Evolutionary conservation across 2,329 filamentous ascomycete species (phyloP).

Genomic region (Anisogramma anomala): DNA sequence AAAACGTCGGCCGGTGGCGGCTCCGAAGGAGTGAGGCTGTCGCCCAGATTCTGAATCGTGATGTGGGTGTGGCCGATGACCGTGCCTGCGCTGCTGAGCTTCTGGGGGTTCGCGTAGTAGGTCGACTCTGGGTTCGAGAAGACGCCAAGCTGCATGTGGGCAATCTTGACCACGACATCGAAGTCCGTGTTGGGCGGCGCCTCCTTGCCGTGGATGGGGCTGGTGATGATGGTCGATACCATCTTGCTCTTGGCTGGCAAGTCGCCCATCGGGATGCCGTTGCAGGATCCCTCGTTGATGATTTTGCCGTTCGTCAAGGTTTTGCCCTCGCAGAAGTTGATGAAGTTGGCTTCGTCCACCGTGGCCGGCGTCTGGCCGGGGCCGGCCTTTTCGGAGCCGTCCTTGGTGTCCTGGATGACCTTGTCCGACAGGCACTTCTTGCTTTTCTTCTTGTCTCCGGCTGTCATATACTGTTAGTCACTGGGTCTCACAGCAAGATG

Average conservation of each 20-base stretch:
- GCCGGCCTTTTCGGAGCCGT: slow-evolving; percentile 33
- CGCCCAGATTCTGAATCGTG: slow-evolving; percentile 45
- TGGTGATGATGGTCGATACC: slow-evolving; percentile 44
- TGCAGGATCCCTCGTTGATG: slow-evolving; percentile 48
- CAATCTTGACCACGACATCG: slow-evolving; percentile 38
- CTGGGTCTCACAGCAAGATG: too few relatives aligned
- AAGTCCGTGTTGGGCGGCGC: slow-evolving; percentile 38
- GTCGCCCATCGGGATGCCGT: slow-evolving; percentile 51
- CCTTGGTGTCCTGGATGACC: slow-evolving; percentile 26
- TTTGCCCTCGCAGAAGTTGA: slow-evolving; percentile 48
- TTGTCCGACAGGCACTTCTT: neutral
- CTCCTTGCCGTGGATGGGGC: slow-evolving; percentile 40
- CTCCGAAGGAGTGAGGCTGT: slow-evolving; percentile 35
- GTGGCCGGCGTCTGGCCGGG: slow-evolving; percentile 39
- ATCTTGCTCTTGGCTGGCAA: slow-evolving; percentile 44
- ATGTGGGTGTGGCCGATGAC: slow-evolving; percentile 51
- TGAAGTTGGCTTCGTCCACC: slow-evolving; percentile 49
- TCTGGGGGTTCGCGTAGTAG: slow-evolving; percentile 50
- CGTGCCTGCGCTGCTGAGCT: slow-evolving; percentile 34
- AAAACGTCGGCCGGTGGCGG: slow-evolving; percentile 43
- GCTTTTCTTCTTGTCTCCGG: neutral
- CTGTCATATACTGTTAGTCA: too few relatives aligned
- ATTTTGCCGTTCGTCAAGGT: slow-evolving; percentile 51
- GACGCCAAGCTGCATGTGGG: slow-evolving; percentile 43
- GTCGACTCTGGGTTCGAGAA: slow-evolving; percentile 50